Evolutionary conservation across 1,284 basidiomycete species (phyloP), one percentile per base, ranked within the genome.

Genomic region (Cystobasidiaceae sp.): DNA sequence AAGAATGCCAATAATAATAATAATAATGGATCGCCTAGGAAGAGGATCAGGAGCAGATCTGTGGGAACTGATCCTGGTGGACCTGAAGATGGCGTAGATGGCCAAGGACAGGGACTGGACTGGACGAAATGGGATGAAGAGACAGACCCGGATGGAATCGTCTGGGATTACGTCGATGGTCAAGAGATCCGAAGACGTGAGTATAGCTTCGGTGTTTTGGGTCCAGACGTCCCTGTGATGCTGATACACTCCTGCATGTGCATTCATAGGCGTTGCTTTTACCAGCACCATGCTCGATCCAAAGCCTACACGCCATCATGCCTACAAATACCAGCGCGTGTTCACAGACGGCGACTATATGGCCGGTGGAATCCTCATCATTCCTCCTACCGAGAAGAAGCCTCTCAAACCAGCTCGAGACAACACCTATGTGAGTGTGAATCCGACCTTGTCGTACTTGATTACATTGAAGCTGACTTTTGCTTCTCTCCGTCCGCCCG

Each of bases 341-440:
- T 96, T 96, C 75, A 86, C 86, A n/a, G 92, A 97, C 70, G 87
- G 85, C 51, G 86, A 90, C 51, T 93, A 90, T 74, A 86, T 96
- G 72, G 93, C 93, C 0, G 87, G 90, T 17, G 96, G 96, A 0
- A 84, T 92, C 60, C 81, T 97, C 34, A 81, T 85, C 52, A 87
- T 98, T 41, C 90, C 90, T 3, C 83, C 87, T 0, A 81, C 83
- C 1, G 83, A 84, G 23, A 80, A 83, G 68, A 98, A 98, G 78
- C 89, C 90, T 1, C 85, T 83, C 57, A 98, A 97, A 77, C 83
- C 84, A 45, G 86, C 90, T 5, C 92, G 89, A 75, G 94, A 97
- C 75, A 98, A 98, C 73, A 89, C 88, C 60, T 98, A 96, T 77
- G 94, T 97, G 71, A 73, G 89, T 82, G 19, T 23, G n/a, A 50